Evolutionary conservation across 148 eudicot genomes (phyloP).

Genomic region (Mesembryanthemum crystallinum): DNA sequence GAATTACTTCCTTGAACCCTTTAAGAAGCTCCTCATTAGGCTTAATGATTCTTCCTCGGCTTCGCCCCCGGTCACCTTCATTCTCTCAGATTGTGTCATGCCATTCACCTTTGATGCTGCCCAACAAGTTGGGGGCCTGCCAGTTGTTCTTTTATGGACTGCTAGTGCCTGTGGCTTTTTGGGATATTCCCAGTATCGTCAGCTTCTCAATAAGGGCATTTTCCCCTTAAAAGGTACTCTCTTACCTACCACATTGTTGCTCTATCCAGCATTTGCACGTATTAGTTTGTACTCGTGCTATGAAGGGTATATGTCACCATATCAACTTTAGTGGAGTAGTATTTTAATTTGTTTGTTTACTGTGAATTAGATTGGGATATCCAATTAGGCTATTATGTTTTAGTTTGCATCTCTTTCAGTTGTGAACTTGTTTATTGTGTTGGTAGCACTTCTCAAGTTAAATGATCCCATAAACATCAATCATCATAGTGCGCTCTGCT

Average conservation of each 20-base stretch:
- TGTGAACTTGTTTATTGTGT: too few relatives aligned
- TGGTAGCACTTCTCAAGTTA: too few relatives aligned
- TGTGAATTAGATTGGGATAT: too few relatives aligned
- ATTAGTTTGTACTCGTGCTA: too few relatives aligned
- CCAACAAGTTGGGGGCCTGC: slow-evolving; percentile 21
- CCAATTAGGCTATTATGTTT: too few relatives aligned
- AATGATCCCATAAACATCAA: too few relatives aligned
- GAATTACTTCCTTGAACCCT: slow-evolving; percentile 16
- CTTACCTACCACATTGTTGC: background rate
- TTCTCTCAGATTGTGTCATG: slow-evolving; percentile 31
- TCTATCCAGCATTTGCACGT: too few relatives aligned
- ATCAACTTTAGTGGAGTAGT: too few relatives aligned
- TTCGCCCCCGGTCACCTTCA: slow-evolving; percentile 27
- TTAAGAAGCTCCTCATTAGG: slow-evolving; percentile 26
- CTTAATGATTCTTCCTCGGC: background rate
- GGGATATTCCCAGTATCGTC: slow-evolving; percentile 20
- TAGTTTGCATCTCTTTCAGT: too few relatives aligned
- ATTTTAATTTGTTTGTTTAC: too few relatives aligned
- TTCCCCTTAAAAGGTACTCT: slow-evolving; percentile 44
- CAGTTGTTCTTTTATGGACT: slow-evolving; percentile 34
- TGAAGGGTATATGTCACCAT: too few relatives aligned
- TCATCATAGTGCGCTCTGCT: too few relatives aligned
- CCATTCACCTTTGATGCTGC: background rate
- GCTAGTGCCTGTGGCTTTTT: slow-evolving; percentile 39
- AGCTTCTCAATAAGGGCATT: slow-evolving; percentile 17